Percentiles rank a stretch among this genome's conserved stretches.
Evolutionary conservation across 805 yeast species (phyloP).

Genomic region (Kodamaea sagamina): DNA sequence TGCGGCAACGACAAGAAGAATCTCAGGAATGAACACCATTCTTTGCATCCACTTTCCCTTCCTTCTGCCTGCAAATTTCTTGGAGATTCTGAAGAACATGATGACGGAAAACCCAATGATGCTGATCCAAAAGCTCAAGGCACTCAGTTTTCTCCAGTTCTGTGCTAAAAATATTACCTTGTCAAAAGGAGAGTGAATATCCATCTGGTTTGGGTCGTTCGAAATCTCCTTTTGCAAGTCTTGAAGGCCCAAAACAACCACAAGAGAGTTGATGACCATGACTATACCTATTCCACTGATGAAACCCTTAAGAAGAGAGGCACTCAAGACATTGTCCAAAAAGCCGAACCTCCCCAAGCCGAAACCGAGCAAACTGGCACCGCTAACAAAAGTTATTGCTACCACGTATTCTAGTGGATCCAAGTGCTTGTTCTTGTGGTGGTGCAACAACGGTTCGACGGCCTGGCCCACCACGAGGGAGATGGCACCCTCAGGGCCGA

Average conservation of each 20-base stretch:
- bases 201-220: conserved; percentile 34
- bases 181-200: conserved; percentile 62
- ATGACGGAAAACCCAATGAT: conserved; percentile 51
- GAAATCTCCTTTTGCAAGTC: conserved; percentile 41
- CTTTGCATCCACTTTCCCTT: conserved; percentile 25
- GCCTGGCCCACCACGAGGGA: conserved; percentile 49
- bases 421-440: conserved; percentile 32
- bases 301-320: conserved; percentile 44
- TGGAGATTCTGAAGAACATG: conserved; percentile 44
- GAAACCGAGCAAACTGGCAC: conserved; percentile 66
- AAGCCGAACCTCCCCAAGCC: conserved; percentile 49
- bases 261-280: conserved; percentile 59
- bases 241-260: conserved; percentile 71
- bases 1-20: conserved; percentile 67
- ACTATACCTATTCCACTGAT: conserved; percentile 47
- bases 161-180: conserved; percentile 60
- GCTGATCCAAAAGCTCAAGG: conserved; percentile 64
- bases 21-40: conserved; percentile 79
- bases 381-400: conserved; percentile 72
- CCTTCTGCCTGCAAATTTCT: conserved; percentile 28
- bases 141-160: conserved; percentile 51
- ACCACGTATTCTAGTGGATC: conserved; percentile 57
- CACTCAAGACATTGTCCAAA: conserved; percentile 43
- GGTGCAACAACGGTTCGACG: conserved; percentile 41
- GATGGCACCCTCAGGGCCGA: conserved; percentile 50